Base-by-base conservation (phyloP, 2,329 filamentous ascomycete species). In the Botryosphaeria dothidea region DNA sequence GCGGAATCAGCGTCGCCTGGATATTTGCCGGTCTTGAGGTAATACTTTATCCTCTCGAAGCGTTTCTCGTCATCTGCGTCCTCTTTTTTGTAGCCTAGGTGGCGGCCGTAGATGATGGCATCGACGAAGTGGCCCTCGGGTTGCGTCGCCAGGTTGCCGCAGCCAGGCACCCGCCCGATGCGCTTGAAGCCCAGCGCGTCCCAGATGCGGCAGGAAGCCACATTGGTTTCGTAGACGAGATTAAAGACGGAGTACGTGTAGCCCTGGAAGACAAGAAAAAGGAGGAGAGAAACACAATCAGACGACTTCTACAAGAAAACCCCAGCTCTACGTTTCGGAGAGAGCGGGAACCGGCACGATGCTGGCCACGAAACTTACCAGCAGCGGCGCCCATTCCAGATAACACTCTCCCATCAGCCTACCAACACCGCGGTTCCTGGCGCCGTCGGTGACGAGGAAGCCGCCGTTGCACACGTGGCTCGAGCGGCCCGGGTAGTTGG, bases 21-120 rank as follows among this genome's bases (percentile, higher is more conserved):
- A 78, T 99, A 98, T 78, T 93, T 92, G 74, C 90, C 90, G 77
- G 93, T 92, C 80, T 96, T 96, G 74, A 98, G 88, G 80, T 98
- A 98, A 83, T 92, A 98, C 74, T 93, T 91, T 77, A 98, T 98
- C 84, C 97, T 97, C 83, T 97, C 94, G 83, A 98, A 98, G 71
- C 95, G 92, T 81, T 97, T 93, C 83, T 97, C 93, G 78, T 90
- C 93, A 72, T 94, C 90, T 76, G 92, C 89, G 77, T 95, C 92
- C 75, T 95, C 92, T 71, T 85, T 86, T 72, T 92, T 90, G 41
- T 79, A 79, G 62, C 80, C 81, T 2, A 85, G 74, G 67, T 88
- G 86, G 25, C 86, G 81, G 5, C 93, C 93, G 79, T 82, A 84
- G 65, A 84, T 83, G 71, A 84, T 83, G 23, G 82, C 82, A 66